Evolutionary conservation across 768 basidiomycete genomes (phyloP).

Genomic region (Guyanaporus albipodus): DNA sequence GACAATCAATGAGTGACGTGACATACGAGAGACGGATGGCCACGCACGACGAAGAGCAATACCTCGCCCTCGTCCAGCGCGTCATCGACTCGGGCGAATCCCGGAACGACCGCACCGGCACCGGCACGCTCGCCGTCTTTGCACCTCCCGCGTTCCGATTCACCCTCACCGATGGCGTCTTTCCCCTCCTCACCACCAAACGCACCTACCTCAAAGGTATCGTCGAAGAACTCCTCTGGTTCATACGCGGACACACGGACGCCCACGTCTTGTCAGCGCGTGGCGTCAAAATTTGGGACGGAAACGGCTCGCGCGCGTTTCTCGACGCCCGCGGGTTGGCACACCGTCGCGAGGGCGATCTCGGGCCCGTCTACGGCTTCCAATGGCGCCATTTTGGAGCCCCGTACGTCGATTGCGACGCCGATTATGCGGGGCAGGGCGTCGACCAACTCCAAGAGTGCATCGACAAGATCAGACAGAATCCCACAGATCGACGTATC

Average conservation of each 20-base stretch:
- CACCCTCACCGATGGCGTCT: slow-evolving; percentile 65
- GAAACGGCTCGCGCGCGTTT: slow-evolving; percentile 87
- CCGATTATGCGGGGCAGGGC: slow-evolving; percentile 75
- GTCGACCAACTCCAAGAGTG: slow-evolving; percentile 91
- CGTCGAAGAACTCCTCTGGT: slow-evolving; percentile 93
- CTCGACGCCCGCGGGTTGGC: slow-evolving; percentile 80
- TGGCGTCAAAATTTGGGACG: slow-evolving; percentile 97
- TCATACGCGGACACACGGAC: slow-evolving; percentile 82
- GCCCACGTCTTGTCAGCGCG: slow-evolving; percentile 68
- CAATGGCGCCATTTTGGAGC: slow-evolving; percentile 97
- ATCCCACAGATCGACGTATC: slow-evolving; percentile 91
- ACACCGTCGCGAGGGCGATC: slow-evolving; percentile 83
- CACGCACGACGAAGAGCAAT: slow-evolving; percentile 85
- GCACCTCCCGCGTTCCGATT: slow-evolving; percentile 90
- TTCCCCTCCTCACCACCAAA: slow-evolving; percentile 94
- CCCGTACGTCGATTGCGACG: slow-evolving; percentile 67
- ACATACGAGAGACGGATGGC: slow-evolving; percentile 1
- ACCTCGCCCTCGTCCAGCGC: slow-evolving; percentile 74
- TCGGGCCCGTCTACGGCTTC: slow-evolving; percentile 97
- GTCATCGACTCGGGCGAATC: slow-evolving; percentile 73
- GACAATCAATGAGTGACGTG: no score
- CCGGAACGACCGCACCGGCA: slow-evolving; percentile 91
- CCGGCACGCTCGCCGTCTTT: slow-evolving; percentile 89
- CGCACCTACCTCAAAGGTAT: slow-evolving; percentile 91
- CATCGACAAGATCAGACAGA: slow-evolving; percentile 86